Percentiles rank a stretch among this genome's conserved stretches.
Evolutionary conservation across 192 early-diverging fungal species (phyloP).

Genomic region (Cladochytrium replicatum): DNA sequence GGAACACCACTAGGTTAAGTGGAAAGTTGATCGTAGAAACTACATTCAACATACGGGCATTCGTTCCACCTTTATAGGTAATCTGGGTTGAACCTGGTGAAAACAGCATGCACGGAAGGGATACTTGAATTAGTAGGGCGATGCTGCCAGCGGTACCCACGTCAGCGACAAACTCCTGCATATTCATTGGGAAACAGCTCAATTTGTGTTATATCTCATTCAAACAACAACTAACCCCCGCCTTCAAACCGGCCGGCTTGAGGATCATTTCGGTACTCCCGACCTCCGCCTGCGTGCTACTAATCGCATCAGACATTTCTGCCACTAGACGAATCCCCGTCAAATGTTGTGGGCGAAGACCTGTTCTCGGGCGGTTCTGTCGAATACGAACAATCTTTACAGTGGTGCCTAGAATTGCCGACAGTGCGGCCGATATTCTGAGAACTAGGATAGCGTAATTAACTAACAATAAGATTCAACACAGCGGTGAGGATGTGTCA

Average conservation of each 20-base stretch:
- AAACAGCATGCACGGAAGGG: conserved; percentile 26
- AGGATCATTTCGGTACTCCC: too few relatives aligned
- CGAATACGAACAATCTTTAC: not conserved
- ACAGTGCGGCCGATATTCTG: too few relatives aligned
- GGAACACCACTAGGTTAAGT: conserved; percentile 7
- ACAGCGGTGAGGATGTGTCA: too few relatives aligned
- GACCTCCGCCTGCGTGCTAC: too few relatives aligned
- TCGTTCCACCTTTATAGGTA: conserved; percentile 25
- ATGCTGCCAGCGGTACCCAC: conserved; percentile 20
- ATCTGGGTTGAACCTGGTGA: conserved; percentile 7
- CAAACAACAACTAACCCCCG: too few relatives aligned
- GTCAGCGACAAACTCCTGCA: conserved; percentile 15
- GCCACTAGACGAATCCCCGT: conserved; percentile 21
- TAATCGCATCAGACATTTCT: conserved; percentile 7
- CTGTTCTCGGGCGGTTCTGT: conserved; percentile 1
- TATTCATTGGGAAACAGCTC: not conserved
- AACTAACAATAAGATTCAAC: too few relatives aligned
- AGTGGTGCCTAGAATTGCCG: not conserved
- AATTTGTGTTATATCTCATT: not conserved
- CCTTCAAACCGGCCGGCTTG: too few relatives aligned
- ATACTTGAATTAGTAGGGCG: conserved; percentile 23
- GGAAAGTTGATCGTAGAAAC: conserved; percentile 15
- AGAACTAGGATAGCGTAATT: too few relatives aligned
- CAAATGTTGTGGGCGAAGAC: conserved; percentile 29
- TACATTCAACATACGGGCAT: conserved; percentile 1